These are phyloP conservation scores for Apiotrichum porosum DNA, from an alignment of 1,284 basidiomycete species.

Conservation along the genomic window DNA sequence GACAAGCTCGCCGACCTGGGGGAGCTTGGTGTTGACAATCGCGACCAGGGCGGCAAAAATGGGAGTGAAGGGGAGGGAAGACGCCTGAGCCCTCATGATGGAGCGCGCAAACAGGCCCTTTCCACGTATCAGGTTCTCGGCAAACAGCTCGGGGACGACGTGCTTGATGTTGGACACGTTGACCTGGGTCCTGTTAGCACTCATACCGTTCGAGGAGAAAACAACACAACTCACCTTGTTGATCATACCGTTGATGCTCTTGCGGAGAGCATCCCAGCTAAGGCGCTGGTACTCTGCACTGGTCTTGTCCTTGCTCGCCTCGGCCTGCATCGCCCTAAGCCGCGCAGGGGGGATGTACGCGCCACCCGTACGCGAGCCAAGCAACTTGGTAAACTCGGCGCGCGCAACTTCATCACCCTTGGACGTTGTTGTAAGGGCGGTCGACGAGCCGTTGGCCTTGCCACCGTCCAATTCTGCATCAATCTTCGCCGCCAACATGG, in stretches of 20 bases:
- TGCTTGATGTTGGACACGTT: constrained; percentile 95
- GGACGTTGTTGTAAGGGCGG: constrained; percentile 30
- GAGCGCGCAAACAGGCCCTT: constrained; percentile 84
- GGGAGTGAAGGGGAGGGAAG: constrained; percentile 95
- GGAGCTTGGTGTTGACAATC: constrained; percentile 96
- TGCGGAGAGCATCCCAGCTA: constrained; percentile 96
- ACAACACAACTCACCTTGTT: constrained; percentile 69
- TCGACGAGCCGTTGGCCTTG: constrained; percentile 49
- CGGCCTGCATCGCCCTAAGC: constrained; percentile 83
- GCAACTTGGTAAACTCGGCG: constrained; percentile 73
- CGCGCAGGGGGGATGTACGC: constrained; percentile 95
- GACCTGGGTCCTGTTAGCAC: constrained; percentile 33
- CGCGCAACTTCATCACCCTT: constrained; percentile 55
- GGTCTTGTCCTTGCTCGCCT: constrained; percentile 73
- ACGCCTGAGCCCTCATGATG: constrained; percentile 95
- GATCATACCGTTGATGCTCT: constrained; percentile 98
- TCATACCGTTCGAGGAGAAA: background rate
- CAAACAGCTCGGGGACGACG: constrained; percentile 88
- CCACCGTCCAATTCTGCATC: constrained; percentile 50
- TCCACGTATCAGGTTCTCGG: constrained; percentile 86
- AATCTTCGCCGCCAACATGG: constrained; percentile 67
- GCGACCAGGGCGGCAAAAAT: constrained; percentile 92
- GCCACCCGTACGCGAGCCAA: constrained; percentile 73
- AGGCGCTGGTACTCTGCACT: constrained; percentile 92
- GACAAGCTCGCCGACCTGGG: constrained; percentile 90